Evolutionary conservation across 2,329 filamentous ascomycete genomes (phyloP), one percentile per base, ranked within the genome.

Genomic region (Phaeophleospora eucalypticola): DNA sequence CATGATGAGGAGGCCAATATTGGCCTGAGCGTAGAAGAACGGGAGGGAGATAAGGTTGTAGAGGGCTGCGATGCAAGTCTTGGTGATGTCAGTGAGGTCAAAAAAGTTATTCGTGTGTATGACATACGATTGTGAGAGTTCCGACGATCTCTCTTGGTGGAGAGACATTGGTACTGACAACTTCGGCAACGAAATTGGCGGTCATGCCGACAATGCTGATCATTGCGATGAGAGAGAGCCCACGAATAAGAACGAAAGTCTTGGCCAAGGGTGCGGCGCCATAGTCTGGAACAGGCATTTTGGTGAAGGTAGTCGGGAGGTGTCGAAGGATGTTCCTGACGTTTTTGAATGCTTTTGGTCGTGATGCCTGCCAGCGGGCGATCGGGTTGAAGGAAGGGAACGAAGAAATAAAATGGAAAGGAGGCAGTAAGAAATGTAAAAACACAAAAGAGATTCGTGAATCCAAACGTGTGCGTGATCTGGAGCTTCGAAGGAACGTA

Each of bases 11-110:
- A 88, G 86, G 10, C 90, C 83, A 54, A 88, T 78, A 57, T 80
- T 77, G 65, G 90, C 87, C 58, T 83, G 76, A 69, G 89, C 91
- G 56, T 90, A 85, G 65, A 94, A 89, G 71, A 86, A 85, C 15
- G 86, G 84, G 58, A 94, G 83, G 58, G 79, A 78, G 57, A 76
- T 65, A 32, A 73, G 64, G 55, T 84, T 80, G 75, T 95, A 95
- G 50, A 95, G 78, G 4, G 83, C 79, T 8, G 87, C 83, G 48
- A 93, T 82, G 69, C 81, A 86, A 21, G 87, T 81, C 17, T 17
- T 19, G 17, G 45, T n/a, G 33, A 34, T 20, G 44, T 10, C 19
- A 18, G 7, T 14, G 35, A 1, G 14, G 35, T 35, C 21, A 32
- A 43, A 47, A 27, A 14, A 21, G 38, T 24, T 17, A 27, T 63